Evolutionary conservation across 495 filamentous ascomycete genomes (phyloP), one percentile per base, ranked within the genome.

Genomic region (Rusavskia elegans): DNA sequence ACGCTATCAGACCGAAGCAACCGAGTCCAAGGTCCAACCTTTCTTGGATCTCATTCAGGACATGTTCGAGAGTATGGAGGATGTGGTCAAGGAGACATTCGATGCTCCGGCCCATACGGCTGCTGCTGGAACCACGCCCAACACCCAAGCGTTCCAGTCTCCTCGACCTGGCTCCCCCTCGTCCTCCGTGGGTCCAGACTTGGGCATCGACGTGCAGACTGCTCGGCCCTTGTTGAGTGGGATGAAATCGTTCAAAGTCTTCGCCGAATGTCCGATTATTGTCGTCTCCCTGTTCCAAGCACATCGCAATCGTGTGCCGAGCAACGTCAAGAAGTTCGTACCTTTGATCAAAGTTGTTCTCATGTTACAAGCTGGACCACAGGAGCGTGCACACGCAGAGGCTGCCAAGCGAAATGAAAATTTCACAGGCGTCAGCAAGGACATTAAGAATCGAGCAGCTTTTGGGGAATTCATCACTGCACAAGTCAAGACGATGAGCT

Each of bases 401-500:
- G 89, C 93, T 25, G 78, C 75, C 10, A 75, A 79, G 3, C 80
- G 80, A 58, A 78, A 77, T 21, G 83, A 77, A 32, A 85, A 93
- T 2, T 96, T 96, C 58, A 93, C 87, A 0, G 93, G 92, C 6
- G 87, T 99, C 27, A 92, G 86, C 68, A 84, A 84, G 36, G 87
- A 90, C 53, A 96, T 99, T 57, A 89, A 87, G 67, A 95, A 96
- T 59, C 73, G 92, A 20, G 82, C 84, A 19, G 93, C 90, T 6
- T 99, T 96, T 70, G 93, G 93, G 2, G 93, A 99, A 53, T 89
- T 99, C 54, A 90, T 99, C 50, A 96, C 87, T 0, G 89, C 88
- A 0, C 93, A 99, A 66, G 92, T 99, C 41, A 99, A 99, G 74
- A 97, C 92, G 0, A 97, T 99, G 93, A 95, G 87, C 57, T 99